Evolutionary conservation across 768 basidiomycete genomes (phyloP).

Genomic region (Lactarius deliciosus): DNA sequence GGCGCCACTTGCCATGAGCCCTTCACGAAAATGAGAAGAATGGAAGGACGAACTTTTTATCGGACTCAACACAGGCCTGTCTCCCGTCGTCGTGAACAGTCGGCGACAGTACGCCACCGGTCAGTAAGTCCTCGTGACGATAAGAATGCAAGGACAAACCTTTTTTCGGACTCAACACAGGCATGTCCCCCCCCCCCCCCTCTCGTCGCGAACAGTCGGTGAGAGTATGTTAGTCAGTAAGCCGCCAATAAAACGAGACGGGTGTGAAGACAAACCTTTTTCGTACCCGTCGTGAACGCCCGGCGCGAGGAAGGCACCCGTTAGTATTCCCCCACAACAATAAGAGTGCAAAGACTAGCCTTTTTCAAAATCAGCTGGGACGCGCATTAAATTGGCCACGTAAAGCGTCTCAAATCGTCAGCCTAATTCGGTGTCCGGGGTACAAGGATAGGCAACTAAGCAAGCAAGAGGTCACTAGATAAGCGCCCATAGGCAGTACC

Average conservation of each 20-base stretch:
- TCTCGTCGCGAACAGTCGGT: not conserved
- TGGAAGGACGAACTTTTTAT: not conserved
- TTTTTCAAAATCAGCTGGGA: not conserved
- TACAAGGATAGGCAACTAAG: not conserved
- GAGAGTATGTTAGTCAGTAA: not conserved
- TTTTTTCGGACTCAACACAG: not conserved
- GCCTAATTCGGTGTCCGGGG: not conserved
- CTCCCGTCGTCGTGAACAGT: not conserved
- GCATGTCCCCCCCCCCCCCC: too few relatives aligned
- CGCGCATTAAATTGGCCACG: not conserved
- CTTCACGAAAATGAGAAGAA: not conserved
- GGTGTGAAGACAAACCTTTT: not conserved
- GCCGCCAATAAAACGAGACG: too few relatives aligned
- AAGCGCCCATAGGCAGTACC: slow-evolving; percentile 2
- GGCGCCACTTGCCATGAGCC: not conserved
- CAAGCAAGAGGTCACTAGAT: not conserved
- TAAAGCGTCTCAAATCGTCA: not conserved
- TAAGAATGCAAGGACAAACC: not conserved
- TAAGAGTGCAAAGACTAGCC: not conserved
- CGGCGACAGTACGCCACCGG: not conserved
- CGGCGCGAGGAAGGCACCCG: not conserved
- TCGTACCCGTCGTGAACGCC: not conserved
- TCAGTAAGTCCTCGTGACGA: not conserved
- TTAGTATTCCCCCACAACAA: not conserved
- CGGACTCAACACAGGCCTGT: too few relatives aligned